Conservation (phyloP, 805 yeast species). For the Candida dendrica region DNA sequence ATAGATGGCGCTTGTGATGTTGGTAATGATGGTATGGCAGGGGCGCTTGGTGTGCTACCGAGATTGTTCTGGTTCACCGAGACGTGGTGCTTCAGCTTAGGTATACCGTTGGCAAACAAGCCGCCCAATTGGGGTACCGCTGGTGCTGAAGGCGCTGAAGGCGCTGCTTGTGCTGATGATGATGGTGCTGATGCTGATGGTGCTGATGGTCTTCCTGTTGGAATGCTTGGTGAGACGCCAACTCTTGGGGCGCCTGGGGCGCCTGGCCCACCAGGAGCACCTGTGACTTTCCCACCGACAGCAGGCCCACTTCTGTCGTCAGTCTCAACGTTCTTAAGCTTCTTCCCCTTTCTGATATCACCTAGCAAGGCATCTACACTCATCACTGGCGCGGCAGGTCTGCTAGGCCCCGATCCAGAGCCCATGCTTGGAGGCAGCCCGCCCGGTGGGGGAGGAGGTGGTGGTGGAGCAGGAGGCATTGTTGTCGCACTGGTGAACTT, state of each 20-base stretch:
- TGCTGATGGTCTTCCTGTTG: conserved; percentile 7
- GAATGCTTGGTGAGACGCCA: conserved; percentile 22
- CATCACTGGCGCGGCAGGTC: conserved; percentile 26
- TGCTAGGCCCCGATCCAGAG: conserved; percentile 20
- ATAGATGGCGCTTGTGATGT: conserved; percentile 9
- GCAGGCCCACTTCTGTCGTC: conserved; percentile 59
- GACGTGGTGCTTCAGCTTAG: conserved; percentile 15
- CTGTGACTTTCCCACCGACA: conserved; percentile 30
- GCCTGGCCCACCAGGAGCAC: conserved; percentile 6
- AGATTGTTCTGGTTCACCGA: conserved; percentile 11
- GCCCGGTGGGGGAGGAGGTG: conserved; percentile 47
- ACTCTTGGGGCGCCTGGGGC: conserved; percentile 9
- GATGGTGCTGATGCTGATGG: conserved; percentile 1
- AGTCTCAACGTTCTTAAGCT: conserved; percentile 56
- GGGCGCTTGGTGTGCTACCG: conserved; percentile 10
- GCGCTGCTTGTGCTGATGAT: conserved; percentile 11
- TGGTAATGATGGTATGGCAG: conserved; percentile 9
- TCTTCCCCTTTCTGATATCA: conserved; percentile 70
- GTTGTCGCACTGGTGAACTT: not conserved
- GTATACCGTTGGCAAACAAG: conserved; percentile 19
- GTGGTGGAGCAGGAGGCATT: conserved; percentile 46
- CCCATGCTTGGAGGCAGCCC: conserved; percentile 25
- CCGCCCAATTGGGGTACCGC: conserved; percentile 21
- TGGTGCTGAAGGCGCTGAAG: conserved; percentile 21
- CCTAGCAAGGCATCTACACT: conserved; percentile 58